A percentile compares a stretch with the other conserved stretches of the same genome.
phyloP scores from a whole-genome alignment of 257 asterid genomes.

The Perilla frutescens region DNA sequence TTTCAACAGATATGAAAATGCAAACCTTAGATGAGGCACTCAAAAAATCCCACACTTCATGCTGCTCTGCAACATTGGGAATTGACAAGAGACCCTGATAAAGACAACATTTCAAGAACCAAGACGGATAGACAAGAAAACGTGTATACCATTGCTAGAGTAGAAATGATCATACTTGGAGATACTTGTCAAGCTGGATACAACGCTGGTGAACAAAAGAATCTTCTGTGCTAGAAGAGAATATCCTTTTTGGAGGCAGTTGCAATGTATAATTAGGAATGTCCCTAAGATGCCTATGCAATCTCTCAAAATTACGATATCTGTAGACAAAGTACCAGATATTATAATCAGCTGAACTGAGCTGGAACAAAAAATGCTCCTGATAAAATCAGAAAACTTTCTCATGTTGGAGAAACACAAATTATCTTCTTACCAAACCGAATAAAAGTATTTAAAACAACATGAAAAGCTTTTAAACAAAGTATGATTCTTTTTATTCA shows the following conservation, averaged over 20 bases:
- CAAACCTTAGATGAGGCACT: conserved; percentile 86
- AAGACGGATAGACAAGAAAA: conserved; percentile 19
- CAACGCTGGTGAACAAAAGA: conserved; percentile 93
- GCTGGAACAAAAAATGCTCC: conserved; percentile 22
- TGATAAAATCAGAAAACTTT: conserved; percentile 28
- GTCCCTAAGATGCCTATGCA: conserved; percentile 88
- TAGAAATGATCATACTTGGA: conserved; percentile 61
- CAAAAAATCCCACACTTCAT: conserved; percentile 97
- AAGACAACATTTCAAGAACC: conserved; percentile 36
- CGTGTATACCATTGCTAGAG: conserved; percentile 23
- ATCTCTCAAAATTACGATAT: conserved; percentile 89
- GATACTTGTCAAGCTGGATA: conserved; percentile 90
- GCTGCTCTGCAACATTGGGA: conserved; percentile 96
- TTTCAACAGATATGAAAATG: conserved; percentile 29
- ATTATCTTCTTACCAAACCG: conserved; percentile 1
- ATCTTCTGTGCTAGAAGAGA: conserved; percentile 89
- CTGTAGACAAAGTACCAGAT: conserved; percentile 48
- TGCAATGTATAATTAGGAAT: conserved; percentile 89
- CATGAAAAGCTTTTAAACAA: conserved; percentile 5
- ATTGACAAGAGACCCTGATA: conserved; percentile 84
- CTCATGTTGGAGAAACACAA: conserved; percentile 19
- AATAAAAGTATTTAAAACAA: conserved; percentile 1
- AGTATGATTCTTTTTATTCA: conserved; percentile 15
- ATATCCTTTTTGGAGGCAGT: conserved; percentile 95
- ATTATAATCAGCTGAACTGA: conserved; percentile 31